Evolutionary conservation across 2,329 filamentous ascomycete genomes (phyloP).

Genomic region (Rutstroemia sp.): DNA sequence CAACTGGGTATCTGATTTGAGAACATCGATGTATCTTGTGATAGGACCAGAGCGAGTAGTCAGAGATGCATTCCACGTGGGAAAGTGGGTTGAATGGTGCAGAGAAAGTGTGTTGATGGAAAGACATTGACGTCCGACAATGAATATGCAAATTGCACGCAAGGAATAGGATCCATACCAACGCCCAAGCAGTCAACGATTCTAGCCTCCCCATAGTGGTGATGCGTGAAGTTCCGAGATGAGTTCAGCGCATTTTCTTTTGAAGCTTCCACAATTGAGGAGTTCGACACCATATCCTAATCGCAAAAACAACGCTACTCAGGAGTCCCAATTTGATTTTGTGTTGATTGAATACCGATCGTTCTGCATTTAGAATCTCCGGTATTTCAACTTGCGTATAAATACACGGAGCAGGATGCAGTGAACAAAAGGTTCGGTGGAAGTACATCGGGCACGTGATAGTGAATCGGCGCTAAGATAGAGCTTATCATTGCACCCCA

Average conservation of each 20-base stretch:
- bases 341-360: too few species aligned
- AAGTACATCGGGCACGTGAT: not conserved
- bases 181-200: conserved; percentile 21
- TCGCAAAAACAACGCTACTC: too few species aligned
- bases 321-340: too few species aligned
- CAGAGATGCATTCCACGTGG: too few species aligned
- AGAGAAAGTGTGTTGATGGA: not conserved
- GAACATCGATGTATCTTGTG: too few species aligned
- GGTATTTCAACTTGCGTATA: too few species aligned
- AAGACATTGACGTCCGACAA: not conserved
- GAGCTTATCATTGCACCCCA: conserved; percentile 14
- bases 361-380: too few species aligned
- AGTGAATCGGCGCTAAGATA: conserved; percentile 15
- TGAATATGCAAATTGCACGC: not conserved
- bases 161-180: conserved; percentile 15
- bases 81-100: too few species aligned
- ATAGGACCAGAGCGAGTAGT: too few species aligned
- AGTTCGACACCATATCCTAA: too few species aligned
- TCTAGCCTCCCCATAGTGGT: conserved; percentile 15
- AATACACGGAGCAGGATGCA: too few species aligned
- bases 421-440: not conserved
- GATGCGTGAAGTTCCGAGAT: not conserved
- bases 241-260: not conserved
- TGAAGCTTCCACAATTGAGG: too few species aligned
- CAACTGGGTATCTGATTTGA: not conserved